Base-by-base conservation (phyloP, 2,329 filamentous ascomycete species). In the Chalara sp. region DNA sequence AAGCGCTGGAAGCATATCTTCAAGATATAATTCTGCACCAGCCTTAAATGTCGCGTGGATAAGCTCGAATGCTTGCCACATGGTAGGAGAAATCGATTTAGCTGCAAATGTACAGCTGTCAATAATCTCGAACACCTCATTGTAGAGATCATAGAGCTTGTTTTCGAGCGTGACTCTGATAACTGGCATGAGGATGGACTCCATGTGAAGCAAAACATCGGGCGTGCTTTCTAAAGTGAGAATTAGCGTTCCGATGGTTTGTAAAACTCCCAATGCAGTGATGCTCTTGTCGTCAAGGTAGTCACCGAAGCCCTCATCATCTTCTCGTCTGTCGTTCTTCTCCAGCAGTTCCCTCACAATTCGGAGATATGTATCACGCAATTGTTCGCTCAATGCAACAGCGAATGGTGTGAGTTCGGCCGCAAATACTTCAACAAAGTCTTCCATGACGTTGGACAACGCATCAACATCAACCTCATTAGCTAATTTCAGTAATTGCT, bases 361-460 rank as follows among this genome's bases (percentile, higher is more conserved):
- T 51, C 93, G 83, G 58, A 99, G 78, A 63, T 99, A 99, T 0
- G 93, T 99, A 64, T 99, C 93, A 42, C 92, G 85, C 45, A 99
- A 76, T 70, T 99, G 93, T 71, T 97, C 91, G 64, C 90, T 96
- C 4, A 99, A 76, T 5, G 93, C 93, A 32, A 99, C 92, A 8
- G 93, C 93, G 63, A 99, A 99, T 3, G 93, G 93, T 5, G 93
- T 97, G 44, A 99, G 79, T 67, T 99, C 93, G 3, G 89, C 80
- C n/a, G 93, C 92, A 65, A 99, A 99, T 2, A 97, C 91, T 69
- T 99, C 93, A 44, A 99, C 93, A 65, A 99, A 99, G 65, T 99
- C 93, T 70, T 99, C 93, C 93, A 99, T 99, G 39, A 99, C 93
- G 64, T 97, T 97, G 28, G 93, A 92, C 40, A 99, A 76, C 5